A percentile compares a stretch with the other conserved stretches of the same genome.
Evolutionary conservation across 2,329 filamentous ascomycete species (phyloP).

Genomic region (Talaromyces sp.): DNA sequence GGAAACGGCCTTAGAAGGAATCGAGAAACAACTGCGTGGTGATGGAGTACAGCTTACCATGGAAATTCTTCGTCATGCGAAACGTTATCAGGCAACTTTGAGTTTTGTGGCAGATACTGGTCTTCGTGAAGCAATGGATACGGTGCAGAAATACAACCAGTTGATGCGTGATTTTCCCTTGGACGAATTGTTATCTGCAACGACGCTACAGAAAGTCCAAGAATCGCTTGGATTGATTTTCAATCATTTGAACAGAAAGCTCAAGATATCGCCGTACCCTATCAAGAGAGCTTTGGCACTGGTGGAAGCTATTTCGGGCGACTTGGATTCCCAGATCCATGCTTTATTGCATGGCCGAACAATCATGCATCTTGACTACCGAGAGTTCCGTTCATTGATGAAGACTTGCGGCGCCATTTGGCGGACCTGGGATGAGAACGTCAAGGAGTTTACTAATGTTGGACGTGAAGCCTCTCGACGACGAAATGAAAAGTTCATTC

Average conservation of each 20-base stretch:
- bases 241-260: conserved; percentile 92
- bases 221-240: conserved; percentile 90
- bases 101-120: conserved; percentile 96
- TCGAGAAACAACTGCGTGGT: conserved; percentile 82
- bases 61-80: conserved; percentile 93
- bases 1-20: conserved; percentile 87
- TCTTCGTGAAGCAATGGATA: conserved; percentile 90
- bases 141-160: conserved; percentile 97
- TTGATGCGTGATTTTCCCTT: conserved; percentile 97
- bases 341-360: conserved; percentile 79
- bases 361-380: conserved; percentile 87
- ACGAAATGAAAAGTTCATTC: conserved; percentile 96
- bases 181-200: conserved; percentile 89
- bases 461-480: conserved; percentile 91
- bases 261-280: conserved; percentile 93
- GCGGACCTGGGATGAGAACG: conserved; percentile 87
- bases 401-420: conserved; percentile 80
- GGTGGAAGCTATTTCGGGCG: conserved; percentile 94
- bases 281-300: conserved; percentile 85
- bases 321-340: conserved; percentile 83
- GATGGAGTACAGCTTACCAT: conserved; percentile 88
- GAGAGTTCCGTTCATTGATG: conserved; percentile 85
- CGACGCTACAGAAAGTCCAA: conserved; percentile 80
- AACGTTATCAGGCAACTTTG: conserved; percentile 95
- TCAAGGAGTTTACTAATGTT: conserved; percentile 97